Evolutionary conservation across 768 basidiomycete genomes (phyloP), one percentile per base, ranked within the genome.

Genomic region (Chalciporus pseudorubinellus): DNA sequence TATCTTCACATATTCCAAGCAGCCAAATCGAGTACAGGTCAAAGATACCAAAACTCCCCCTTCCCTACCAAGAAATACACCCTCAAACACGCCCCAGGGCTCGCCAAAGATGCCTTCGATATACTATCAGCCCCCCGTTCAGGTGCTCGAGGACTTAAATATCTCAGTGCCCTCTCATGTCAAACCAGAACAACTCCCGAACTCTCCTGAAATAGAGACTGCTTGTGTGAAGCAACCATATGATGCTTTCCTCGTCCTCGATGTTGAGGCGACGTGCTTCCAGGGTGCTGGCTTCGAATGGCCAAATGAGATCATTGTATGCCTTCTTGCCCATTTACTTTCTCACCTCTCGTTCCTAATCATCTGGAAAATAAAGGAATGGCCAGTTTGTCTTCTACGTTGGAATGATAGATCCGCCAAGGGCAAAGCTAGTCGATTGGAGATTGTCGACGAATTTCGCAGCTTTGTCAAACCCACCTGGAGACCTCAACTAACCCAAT

Each of bases 301-400:
- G 71, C 90, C 95, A 2, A 97, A 97, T 69, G 95, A 98, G 72
- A 94, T 98, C 49, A 97, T 98, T 56, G 95, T 91, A 66, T 63
- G 86, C 46, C 24, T 12, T 1, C 78, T 40, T 53, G 41, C 44
- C 47, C 51, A 22, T 56, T 45, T 43, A 44, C 44, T 29, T 36
- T 33, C 10, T 26, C 14, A 29, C 33, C 39, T 42, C 36, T 5
- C 33, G 20, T 51, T 29, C 52, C 44, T 60, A 41, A 58, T 41
- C 52, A 39, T 42, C 11, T 53, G 9, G 26, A 34, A n/a, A 10
- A 43, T 19, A 19, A 67, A 95, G 94, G 94, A 99, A 71, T 93
- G 92, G 72, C 95, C 95, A 6, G 90, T 98, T 11, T 87, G 89
- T 59, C 76, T 99, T 3, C 75, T 98, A 52, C 80, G 79, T 53